Evolutionary conservation across 106 monocot species (phyloP).

Genomic region (Chionographis japonica): DNA sequence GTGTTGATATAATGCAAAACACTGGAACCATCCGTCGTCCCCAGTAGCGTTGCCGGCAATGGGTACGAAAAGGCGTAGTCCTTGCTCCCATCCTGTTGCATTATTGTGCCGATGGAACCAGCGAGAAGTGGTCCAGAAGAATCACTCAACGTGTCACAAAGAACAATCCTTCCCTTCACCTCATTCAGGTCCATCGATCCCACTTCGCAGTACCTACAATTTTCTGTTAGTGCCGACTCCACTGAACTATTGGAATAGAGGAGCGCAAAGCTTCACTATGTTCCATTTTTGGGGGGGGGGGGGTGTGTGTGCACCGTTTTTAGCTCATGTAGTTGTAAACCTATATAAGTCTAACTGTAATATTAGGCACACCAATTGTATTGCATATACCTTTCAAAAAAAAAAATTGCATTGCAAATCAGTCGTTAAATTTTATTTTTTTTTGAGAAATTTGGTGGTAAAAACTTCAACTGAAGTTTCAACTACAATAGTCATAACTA

Average conservation of each 20-base stretch:
- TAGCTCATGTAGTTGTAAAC: too few species aligned
- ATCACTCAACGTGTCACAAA: slow-evolving; percentile 6
- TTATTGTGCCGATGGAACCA: slow-evolving; percentile 19
- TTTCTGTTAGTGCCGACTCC: neutral
- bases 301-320: too few species aligned
- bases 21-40: neutral
- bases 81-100: neutral
- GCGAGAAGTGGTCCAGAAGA: slow-evolving; percentile 10
- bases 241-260: too few species aligned
- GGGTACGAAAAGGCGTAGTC: slow-evolving; percentile 15
- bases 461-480: too few species aligned
- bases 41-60: slow-evolving; percentile 13
- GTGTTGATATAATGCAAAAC: slow-evolving; percentile 10
- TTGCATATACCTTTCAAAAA: too few species aligned
- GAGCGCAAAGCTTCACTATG: too few species aligned
- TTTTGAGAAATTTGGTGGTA: too few species aligned
- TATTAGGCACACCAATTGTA: too few species aligned
- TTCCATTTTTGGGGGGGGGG: too few species aligned
- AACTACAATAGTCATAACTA: neutral
- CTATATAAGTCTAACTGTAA: too few species aligned
- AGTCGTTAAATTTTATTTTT: too few species aligned
- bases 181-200: slow-evolving; percentile 11
- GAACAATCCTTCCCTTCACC: slow-evolving; percentile 25
- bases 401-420: too few species aligned
- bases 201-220: slow-evolving; percentile 9